Percentiles rank a stretch among this genome's conserved stretches.
Conservation (phyloP, 2,329 filamentous ascomycete genomes). For the Xylariaceae sp. region DNA sequence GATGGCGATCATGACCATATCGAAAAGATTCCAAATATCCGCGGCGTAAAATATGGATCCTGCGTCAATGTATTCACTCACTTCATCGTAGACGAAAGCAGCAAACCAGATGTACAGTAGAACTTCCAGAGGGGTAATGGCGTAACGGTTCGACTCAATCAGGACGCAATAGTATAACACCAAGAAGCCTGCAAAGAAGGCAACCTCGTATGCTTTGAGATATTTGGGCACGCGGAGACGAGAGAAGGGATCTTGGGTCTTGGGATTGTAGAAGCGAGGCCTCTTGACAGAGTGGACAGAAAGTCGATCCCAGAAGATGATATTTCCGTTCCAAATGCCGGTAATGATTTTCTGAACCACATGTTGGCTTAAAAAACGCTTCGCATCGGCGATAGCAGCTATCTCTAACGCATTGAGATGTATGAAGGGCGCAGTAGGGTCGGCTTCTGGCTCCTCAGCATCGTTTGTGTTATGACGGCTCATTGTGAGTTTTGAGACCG, state of each 20-base stretch:
- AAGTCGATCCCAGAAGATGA: constrained; percentile 71
- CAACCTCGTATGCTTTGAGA: constrained; percentile 68
- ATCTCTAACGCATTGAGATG: constrained; percentile 81
- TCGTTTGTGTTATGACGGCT: constrained; percentile 38
- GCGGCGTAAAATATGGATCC: constrained; percentile 82
- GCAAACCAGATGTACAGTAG: constrained; percentile 82
- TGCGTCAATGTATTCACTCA: constrained; percentile 81
- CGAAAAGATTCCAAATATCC: constrained; percentile 78
- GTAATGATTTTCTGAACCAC: constrained; percentile 70
- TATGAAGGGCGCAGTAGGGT: constrained; percentile 70
- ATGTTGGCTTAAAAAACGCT: constrained; percentile 68
- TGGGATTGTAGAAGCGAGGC: constrained; percentile 62
- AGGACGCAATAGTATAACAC: constrained; percentile 84
- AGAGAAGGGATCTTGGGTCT: constrained; percentile 61
- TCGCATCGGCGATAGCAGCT: constrained; percentile 66
- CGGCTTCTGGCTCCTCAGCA: constrained; percentile 50
- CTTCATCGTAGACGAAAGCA: constrained; percentile 83
- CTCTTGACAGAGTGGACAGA: constrained; percentile 63
- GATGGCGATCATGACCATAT: constrained; percentile 70
- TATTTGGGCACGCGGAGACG: constrained; percentile 71
- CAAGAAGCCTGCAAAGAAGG: constrained; percentile 69
- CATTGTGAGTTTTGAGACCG: constrained; percentile 55
- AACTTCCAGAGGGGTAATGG: constrained; percentile 67
- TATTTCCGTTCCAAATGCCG: constrained; percentile 70
- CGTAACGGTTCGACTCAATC: constrained; percentile 64